Conservation (phyloP, 768 basidiomycete genomes). For the Boletus sp. region DNA sequence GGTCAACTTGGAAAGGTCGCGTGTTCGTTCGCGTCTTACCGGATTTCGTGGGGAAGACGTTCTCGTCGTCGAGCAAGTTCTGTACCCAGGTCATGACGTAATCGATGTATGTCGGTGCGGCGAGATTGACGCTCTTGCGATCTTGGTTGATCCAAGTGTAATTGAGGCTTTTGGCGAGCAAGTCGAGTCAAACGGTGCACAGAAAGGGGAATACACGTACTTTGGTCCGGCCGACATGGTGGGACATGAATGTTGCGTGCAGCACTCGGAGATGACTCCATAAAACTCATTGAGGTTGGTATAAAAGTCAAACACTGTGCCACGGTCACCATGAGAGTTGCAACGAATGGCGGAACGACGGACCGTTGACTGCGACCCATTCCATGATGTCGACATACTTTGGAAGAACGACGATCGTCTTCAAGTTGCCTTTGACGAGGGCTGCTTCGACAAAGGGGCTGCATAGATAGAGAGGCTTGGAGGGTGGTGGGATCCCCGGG, state of each 20-base stretch:
- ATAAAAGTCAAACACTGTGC: conserved; percentile 92
- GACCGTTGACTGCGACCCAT: conserved; percentile 95
- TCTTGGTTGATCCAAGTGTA: conserved; percentile 95
- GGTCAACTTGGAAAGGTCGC: neutral
- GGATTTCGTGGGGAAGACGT: conserved; percentile 93
- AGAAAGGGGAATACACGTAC: conserved; percentile 45
- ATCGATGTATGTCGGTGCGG: conserved; percentile 96
- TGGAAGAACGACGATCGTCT: conserved; percentile 94
- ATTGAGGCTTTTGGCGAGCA: conserved; percentile 58
- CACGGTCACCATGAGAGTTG: neutral
- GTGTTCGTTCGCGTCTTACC: conserved; percentile 46
- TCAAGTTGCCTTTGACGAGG: conserved; percentile 96
- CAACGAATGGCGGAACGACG: conserved; percentile 27
- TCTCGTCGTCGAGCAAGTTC: conserved; percentile 91
- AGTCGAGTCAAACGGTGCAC: neutral
- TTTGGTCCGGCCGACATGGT: conserved; percentile 87
- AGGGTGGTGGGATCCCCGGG: conserved; percentile 25
- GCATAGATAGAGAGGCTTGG: conserved; percentile 83
- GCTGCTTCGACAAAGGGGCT: conserved; percentile 95
- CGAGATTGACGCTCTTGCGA: conserved; percentile 81
- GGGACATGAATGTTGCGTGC: conserved; percentile 86
- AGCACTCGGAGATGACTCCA: conserved; percentile 89
- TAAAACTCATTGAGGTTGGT: conserved; percentile 97
- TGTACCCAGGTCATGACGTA: conserved; percentile 98
- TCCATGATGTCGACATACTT: conserved; percentile 96